Percentiles rank a stretch among this genome's conserved stretches.
Evolutionary conservation across 306 rosid species (phyloP).

Genomic region (Fragaria iinumae): DNA sequence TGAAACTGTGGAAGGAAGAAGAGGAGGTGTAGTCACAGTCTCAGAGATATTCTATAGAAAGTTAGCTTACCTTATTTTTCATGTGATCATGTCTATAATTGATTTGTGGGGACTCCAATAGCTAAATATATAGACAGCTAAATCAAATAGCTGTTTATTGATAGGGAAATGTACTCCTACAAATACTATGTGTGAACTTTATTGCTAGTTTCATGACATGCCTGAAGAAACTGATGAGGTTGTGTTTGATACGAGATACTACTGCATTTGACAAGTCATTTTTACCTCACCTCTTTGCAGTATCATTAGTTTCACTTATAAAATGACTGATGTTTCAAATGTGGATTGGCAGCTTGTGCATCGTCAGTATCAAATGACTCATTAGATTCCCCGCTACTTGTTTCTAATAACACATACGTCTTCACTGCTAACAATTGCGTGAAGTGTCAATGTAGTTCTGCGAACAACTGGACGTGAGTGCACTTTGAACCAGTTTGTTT

Average conservation of each 20-base stretch:
- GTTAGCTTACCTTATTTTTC: background rate
- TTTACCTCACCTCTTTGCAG: background rate
- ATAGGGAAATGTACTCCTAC: background rate
- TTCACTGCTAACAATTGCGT: conserved; percentile 70
- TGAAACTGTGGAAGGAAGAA: background rate
- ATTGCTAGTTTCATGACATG: background rate
- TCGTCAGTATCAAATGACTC: conserved; percentile 43
- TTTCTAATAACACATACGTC: conserved; percentile 43
- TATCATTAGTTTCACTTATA: background rate
- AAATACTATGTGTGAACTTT: background rate
- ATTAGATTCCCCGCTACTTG: conserved; percentile 53
- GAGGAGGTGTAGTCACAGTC: background rate
- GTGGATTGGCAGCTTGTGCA: conserved; percentile 54
- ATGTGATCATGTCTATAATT: background rate
- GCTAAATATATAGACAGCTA: background rate
- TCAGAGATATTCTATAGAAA: background rate
- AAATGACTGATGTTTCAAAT: background rate
- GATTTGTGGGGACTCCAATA: background rate
- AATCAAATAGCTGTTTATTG: background rate
- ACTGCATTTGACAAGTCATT: background rate
- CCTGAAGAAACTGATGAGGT: background rate
- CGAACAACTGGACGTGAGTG: conserved; percentile 46
- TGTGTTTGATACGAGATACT: background rate
- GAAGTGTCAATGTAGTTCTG: conserved; percentile 54
- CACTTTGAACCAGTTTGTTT: background rate